A percentile compares a stretch with the other conserved stretches of the same genome.
phyloP scores from a whole-genome alignment of 257 asterid species.

The Solanum rostratum region DNA sequence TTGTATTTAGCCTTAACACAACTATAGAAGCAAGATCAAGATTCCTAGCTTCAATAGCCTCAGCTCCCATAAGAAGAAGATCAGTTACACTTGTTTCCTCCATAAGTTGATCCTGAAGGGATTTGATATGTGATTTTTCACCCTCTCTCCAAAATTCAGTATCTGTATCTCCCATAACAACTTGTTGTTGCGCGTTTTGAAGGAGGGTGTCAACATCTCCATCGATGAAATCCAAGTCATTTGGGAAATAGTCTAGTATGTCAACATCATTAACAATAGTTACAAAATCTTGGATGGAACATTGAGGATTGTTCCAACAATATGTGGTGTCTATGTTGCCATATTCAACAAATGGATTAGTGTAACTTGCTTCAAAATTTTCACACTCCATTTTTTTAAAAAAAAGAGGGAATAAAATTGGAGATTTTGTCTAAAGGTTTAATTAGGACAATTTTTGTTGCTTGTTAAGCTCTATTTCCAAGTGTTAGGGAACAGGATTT shows the following conservation, averaged over 20 bases:
- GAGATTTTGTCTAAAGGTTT: neutral
- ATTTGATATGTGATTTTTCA: neutral
- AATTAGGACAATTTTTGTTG: neutral
- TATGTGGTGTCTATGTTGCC: neutral
- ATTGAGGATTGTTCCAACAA: neutral
- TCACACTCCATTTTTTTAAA: conserved; percentile 2
- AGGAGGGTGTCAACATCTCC: neutral
- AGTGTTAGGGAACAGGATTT: neutral
- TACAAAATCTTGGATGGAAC: conserved; percentile 2
- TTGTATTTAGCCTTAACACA: conserved; percentile 11
- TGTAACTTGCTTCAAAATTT: conserved; percentile 3
- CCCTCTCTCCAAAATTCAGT: neutral
- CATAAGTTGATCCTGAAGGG: conserved; percentile 19
- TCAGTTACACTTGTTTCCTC: conserved; percentile 18
- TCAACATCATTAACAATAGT: neutral
- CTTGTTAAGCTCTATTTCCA: neutral
- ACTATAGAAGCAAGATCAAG: conserved; percentile 12
- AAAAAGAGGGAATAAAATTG: neutral
- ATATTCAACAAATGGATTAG: neutral
- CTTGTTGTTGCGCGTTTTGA: neutral
- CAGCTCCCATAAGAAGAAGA: conserved; percentile 25
- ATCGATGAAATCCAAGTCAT: conserved; percentile 5
- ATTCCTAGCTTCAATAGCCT: conserved; percentile 26
- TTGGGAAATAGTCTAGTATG: conserved; percentile 7
- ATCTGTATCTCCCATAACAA: neutral